Conservation (phyloP, 176 grass and related monocot genomes). For the Hsuehochloa calcarea region DNA sequence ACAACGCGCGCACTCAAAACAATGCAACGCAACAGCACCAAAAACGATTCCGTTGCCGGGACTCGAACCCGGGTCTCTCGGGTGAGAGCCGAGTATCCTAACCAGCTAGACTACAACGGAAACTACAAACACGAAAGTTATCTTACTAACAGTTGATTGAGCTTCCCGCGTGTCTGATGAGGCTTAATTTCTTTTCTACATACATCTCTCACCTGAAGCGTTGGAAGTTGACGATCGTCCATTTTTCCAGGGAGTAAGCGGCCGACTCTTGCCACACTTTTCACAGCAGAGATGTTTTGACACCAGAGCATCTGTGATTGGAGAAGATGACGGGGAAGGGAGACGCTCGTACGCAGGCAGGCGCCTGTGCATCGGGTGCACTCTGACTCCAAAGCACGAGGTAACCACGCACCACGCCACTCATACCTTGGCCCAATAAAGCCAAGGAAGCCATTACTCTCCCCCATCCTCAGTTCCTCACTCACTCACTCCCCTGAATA, state of each 20-base stretch:
- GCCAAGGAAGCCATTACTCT: neutral
- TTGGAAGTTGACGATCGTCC: too few relatives aligned
- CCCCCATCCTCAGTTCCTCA: too few relatives aligned
- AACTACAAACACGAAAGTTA: rapidly evolving
- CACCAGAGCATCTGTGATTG: neutral
- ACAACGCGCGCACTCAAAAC: neutral
- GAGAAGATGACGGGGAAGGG: neutral
- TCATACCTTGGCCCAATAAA: constrained; percentile 7
- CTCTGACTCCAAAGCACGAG: constrained; percentile 8
- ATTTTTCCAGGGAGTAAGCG: neutral
- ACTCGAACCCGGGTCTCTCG: constrained; percentile 70
- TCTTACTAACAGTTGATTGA: rapidly evolving
- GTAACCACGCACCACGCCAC: neutral
- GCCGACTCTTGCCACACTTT: neutral
- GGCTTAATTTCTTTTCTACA: too few relatives aligned
- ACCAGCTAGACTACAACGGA: constrained; percentile 92
- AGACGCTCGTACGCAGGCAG: neutral
- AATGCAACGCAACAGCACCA: neutral
- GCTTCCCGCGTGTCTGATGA: too few relatives aligned
- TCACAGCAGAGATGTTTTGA: neutral
- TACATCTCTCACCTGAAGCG: neutral
- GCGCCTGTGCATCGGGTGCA: constrained; percentile 14
- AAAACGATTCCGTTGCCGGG: constrained; percentile 47
- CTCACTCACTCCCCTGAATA: neutral
- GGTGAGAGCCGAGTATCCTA: constrained; percentile 97